These are phyloP conservation scores for Penicillium flavigenum DNA, from an alignment of 495 filamentous ascomycete genomes.

Conservation along the genomic window DNA sequence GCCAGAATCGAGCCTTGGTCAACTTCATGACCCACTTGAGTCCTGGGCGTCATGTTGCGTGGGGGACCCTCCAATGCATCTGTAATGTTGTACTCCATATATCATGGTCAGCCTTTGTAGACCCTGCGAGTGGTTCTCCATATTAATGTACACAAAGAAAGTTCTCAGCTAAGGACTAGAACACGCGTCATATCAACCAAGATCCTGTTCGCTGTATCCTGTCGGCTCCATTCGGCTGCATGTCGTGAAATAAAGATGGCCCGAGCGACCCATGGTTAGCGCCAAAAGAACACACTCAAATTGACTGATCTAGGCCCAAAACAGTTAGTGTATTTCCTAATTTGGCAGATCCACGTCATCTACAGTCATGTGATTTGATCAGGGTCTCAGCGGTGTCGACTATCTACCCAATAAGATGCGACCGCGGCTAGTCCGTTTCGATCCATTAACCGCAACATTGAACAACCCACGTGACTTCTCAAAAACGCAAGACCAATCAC, in stretches of 20 bases:
- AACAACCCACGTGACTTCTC: background rate
- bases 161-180: background rate
- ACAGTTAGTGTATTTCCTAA: background rate
- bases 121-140: background rate
- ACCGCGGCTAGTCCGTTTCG: background rate
- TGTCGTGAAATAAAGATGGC: conserved; percentile 7
- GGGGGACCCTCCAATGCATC: background rate
- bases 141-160: background rate
- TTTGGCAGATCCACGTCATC: background rate
- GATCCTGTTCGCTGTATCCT: background rate
- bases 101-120: background rate
- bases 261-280: conserved; percentile 3
- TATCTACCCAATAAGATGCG: background rate
- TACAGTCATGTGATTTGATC: background rate
- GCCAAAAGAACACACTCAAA: background rate
- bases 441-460: background rate
- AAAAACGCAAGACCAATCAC: no score
- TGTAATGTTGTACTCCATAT: background rate
- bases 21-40: conserved; percentile 22
- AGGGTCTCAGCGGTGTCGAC: background rate
- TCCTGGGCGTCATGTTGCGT: conserved; percentile 6
- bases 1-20: conserved; percentile 29
- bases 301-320: conserved; percentile 3
- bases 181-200: background rate
- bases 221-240: background rate